Evolutionary conservation across 2,329 filamentous ascomycete species (phyloP).

Genomic region (Sarocladiaceae sp.): DNA sequence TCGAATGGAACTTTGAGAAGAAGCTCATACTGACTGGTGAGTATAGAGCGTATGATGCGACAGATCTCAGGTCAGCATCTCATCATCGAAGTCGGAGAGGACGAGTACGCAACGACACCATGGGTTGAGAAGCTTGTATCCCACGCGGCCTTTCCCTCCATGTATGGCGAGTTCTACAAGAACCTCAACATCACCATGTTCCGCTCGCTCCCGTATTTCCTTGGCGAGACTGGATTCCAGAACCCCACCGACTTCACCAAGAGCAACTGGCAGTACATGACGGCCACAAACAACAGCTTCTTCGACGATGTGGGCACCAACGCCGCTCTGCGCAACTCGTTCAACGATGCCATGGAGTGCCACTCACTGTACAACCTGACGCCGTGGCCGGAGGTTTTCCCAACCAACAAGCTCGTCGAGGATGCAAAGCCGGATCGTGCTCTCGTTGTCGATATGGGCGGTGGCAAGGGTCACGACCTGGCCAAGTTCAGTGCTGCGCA

Average conservation of each 20-base stretch:
- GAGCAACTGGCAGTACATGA: slow-evolving; percentile 27
- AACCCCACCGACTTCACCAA: slow-evolving; percentile 28
- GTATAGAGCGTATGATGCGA: no score
- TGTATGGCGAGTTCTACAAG: slow-evolving; percentile 27
- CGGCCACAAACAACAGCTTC: slow-evolving; percentile 19
- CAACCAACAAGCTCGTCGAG: slow-evolving; percentile 14
- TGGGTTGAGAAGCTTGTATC: slow-evolving; percentile 24
- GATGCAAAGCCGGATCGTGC: slow-evolving; percentile 11
- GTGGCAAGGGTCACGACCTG: slow-evolving; percentile 16
- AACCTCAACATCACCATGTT: slow-evolving; percentile 27
- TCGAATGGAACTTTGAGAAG: no score
- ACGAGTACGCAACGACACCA: slow-evolving; percentile 27
- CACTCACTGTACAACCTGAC: slow-evolving; percentile 31
- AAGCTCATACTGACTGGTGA: no score
- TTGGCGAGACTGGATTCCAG: slow-evolving; percentile 24
- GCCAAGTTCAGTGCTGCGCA: no score
- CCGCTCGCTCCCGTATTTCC: slow-evolving; percentile 22
- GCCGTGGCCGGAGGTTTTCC: slow-evolving; percentile 29
- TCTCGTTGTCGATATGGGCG: slow-evolving; percentile 18
- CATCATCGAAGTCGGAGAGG: slow-evolving; percentile 25
- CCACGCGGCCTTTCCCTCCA: slow-evolving; percentile 21
- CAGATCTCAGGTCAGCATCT: slow-evolving; percentile 29
- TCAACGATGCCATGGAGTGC: slow-evolving; percentile 30
- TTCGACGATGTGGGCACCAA: slow-evolving; percentile 23
- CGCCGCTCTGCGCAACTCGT: slow-evolving; percentile 22